Base-by-base conservation (phyloP, 495 filamentous ascomycete species). In the Bathelium albidoporum region DNA sequence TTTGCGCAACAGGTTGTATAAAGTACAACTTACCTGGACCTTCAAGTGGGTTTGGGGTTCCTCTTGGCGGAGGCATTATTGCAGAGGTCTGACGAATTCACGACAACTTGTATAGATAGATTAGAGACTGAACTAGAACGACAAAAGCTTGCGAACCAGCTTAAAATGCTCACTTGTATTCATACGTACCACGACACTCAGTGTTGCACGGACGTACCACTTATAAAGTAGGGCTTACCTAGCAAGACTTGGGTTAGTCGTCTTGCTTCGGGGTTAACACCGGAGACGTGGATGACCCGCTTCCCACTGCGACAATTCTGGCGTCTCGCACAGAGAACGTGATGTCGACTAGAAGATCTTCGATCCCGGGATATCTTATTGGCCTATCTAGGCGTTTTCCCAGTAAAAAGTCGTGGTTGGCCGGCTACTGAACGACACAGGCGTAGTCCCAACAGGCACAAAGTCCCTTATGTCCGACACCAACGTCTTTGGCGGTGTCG, bases 231-330 rank as follows among this genome's bases (percentile, higher is more conserved):
- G 34, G 34, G 14, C 5, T 5, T 39, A 5, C 34, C 5, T 5
- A 39, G 34, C 34, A 39, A 14, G 14, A 39, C 34, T 5, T 39
- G 14, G 34, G 34, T 39, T 39, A 39, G 34, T 39, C 34, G 5
- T 39, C 14, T 39, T 5, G 34, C 34, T 5, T 14, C 34, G 34
- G 34, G 5, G 34, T 39, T 39, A 5, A 39, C 34, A 39, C 5
- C 34, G 34, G 34, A 39, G 34, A 39, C 34, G 5, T 39, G 5
- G 5, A 39, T 39, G 34, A 39, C 34, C 71, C 18, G 79, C 64
- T n/a, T n/a, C n/a, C n/a, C n/a, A n/a, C n/a, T n/a, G n/a, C n/a
- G n/a, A n/a, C n/a, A n/a, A n/a, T n/a, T n/a, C n/a, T n/a, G n/a
- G n/a, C n/a, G n/a, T n/a, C n/a, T n/a, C n/a, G n/a, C n/a, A n/a